Evolutionary conservation across 2,329 filamentous ascomycete genomes (phyloP).

Genomic region (Beauveria brongniartii): DNA sequence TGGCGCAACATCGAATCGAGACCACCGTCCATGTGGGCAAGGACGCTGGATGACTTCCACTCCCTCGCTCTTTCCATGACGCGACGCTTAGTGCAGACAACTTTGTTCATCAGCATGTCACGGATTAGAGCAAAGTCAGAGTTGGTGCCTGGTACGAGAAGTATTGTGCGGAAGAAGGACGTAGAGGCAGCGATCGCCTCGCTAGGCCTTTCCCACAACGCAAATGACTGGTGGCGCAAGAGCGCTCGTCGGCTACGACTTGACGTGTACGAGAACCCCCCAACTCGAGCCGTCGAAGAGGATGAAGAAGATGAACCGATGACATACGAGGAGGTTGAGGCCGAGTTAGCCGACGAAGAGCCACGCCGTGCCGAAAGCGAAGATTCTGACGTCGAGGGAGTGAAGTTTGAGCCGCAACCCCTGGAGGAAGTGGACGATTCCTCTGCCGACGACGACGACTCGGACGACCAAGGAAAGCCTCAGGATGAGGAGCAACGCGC

Average conservation of each 20-base stretch:
- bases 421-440: background rate
- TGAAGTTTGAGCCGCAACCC: background rate
- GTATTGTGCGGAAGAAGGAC: slow-evolving; percentile 34
- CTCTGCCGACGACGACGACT: slow-evolving; percentile 13
- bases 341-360: slow-evolving; percentile 22
- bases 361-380: background rate
- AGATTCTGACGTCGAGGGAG: background rate
- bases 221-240: slow-evolving; percentile 36
- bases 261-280: slow-evolving; percentile 34
- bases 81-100: slow-evolving; percentile 59
- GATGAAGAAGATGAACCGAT: slow-evolving; percentile 24
- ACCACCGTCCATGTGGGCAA: slow-evolving; percentile 63
- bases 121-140: slow-evolving; percentile 48
- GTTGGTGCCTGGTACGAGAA: slow-evolving; percentile 20
- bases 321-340: slow-evolving; percentile 37
- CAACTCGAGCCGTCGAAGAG: slow-evolving; percentile 14
- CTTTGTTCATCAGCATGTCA: slow-evolving; percentile 62
- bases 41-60: slow-evolving; percentile 69
- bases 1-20: slow-evolving; percentile 57
- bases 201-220: slow-evolving; percentile 32
- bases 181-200: slow-evolving; percentile 42
- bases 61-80: slow-evolving; percentile 60
- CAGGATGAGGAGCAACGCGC: slow-evolving; percentile 21
- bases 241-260: slow-evolving; percentile 42
- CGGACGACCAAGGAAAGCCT: background rate